Conservation (phyloP, 176 grass and related monocot genomes). For the Alopecurus myosuroides region DNA sequence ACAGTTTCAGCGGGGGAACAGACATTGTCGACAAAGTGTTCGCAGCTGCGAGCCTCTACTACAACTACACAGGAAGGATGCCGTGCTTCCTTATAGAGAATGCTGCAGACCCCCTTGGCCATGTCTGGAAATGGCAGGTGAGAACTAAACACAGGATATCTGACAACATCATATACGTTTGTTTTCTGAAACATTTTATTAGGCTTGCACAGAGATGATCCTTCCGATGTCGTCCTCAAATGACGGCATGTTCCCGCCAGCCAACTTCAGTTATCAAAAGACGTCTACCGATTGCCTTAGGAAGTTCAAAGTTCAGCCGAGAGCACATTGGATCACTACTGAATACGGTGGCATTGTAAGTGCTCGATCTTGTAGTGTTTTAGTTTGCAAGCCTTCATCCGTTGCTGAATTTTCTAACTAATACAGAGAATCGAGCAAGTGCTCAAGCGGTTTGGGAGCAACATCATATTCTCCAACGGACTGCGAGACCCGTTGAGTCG, state of each 20-base stretch:
- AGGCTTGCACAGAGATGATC: conserved; percentile 95
- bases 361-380: neutral
- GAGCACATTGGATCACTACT: conserved; percentile 75
- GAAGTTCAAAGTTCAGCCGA: conserved; percentile 39
- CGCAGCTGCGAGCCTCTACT: conserved; percentile 57
- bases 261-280: conserved; percentile 39
- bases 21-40: conserved; percentile 48
- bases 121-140: conserved; percentile 81
- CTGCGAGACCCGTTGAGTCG: conserved; percentile 89
- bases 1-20: conserved; percentile 26
- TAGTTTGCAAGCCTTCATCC: neutral
- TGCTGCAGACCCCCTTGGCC: conserved; percentile 59
- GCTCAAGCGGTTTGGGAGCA: conserved; percentile 78
- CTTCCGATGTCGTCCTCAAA: conserved; percentile 60
- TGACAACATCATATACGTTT: neutral
- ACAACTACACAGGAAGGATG: conserved; percentile 62
- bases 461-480: conserved; percentile 92
- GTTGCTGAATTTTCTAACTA: neutral
- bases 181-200: neutral
- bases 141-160: too few species aligned
- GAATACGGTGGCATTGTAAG: conserved; percentile 85
- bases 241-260: conserved; percentile 72
- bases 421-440: conserved; percentile 63
- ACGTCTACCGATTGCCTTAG: conserved; percentile 30
- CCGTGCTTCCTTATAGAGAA: conserved; percentile 55